Conservation (phyloP, 2,329 filamentous ascomycete species). For the Elsinoe necatrix region DNA sequence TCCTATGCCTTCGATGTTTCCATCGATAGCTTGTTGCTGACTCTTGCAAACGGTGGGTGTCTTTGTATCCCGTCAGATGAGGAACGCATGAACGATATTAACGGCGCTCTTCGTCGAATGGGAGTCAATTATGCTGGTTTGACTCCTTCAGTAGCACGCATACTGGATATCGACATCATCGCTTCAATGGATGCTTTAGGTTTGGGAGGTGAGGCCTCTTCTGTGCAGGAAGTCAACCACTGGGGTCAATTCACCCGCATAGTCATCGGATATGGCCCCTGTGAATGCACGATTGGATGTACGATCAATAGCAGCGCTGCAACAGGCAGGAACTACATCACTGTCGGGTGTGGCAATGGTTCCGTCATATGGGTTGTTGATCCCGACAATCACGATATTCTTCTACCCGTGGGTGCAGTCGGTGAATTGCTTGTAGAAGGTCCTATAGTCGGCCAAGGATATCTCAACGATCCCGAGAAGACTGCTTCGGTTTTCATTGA, state of each 20-base stretch:
- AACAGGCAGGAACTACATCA: slow-evolving; percentile 15
- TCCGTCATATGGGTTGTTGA: slow-evolving; percentile 27
- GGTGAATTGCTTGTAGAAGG: slow-evolving; percentile 43
- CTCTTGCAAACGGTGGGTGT: slow-evolving; percentile 17
- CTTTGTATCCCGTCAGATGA: slow-evolving; percentile 36
- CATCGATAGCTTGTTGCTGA: slow-evolving; percentile 18
- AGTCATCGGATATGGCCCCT: slow-evolving; percentile 39
- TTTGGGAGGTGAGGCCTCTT: slow-evolving; percentile 37
- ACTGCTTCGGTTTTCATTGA: slow-evolving; percentile 28
- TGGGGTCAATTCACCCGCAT: slow-evolving; percentile 34
- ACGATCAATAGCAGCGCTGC: slow-evolving; percentile 18
- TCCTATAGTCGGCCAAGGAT: slow-evolving; percentile 38
- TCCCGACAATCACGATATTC: slow-evolving; percentile 22
- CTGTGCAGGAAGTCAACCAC: slow-evolving; percentile 29
- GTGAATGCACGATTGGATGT: slow-evolving; percentile 28
- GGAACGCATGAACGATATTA: slow-evolving; percentile 41
- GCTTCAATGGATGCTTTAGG: slow-evolving; percentile 36
- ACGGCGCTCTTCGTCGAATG: slow-evolving; percentile 32
- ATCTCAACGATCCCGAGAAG: slow-evolving; percentile 30
- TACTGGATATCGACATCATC: slow-evolving; percentile 34
- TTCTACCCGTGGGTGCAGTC: slow-evolving; percentile 36
- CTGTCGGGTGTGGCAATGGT: slow-evolving; percentile 20
- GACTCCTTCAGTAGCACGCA: slow-evolving; percentile 38
- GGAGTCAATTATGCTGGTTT: slow-evolving; percentile 37
- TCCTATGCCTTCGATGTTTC: slow-evolving; percentile 19